Conservation (phyloP, 2,329 filamentous ascomycete genomes). For the Fusarium euwallaceae region DNA sequence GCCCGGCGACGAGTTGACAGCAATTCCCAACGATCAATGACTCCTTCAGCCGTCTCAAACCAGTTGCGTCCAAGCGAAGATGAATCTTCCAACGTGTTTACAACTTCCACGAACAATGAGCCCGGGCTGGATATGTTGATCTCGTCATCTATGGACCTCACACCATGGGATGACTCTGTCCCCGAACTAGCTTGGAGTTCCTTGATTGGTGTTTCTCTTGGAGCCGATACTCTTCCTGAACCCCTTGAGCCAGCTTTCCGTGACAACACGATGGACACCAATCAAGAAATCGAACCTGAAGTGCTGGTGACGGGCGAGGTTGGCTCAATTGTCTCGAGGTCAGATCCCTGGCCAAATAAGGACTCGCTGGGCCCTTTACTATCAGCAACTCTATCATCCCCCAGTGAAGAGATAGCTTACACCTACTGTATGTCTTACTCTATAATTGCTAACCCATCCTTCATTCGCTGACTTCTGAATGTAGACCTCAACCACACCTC, state of each 20-base stretch:
- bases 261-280: background rate
- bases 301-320: background rate
- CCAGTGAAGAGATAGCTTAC: slow-evolving; percentile 13
- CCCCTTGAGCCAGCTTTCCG: background rate
- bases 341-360: background rate
- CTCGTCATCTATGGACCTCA: background rate
- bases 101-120: background rate
- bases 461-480: background rate
- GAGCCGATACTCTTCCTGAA: background rate
- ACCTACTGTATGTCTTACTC: slow-evolving; percentile 3
- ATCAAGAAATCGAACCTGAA: background rate
- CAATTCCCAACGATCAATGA: background rate
- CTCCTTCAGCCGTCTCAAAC: background rate
- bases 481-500: background rate
- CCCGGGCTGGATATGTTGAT: background rate
- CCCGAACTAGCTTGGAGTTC: background rate
- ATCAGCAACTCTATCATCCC: background rate
- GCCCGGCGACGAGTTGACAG: background rate
- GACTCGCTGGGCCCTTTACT: background rate
- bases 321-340: background rate
- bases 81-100: background rate
- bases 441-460: background rate
- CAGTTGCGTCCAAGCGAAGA: background rate
- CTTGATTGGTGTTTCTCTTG: background rate
- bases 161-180: background rate